phyloP scores from a whole-genome alignment of 768 basidiomycete genomes.

The Tephrocybe sp. region DNA sequence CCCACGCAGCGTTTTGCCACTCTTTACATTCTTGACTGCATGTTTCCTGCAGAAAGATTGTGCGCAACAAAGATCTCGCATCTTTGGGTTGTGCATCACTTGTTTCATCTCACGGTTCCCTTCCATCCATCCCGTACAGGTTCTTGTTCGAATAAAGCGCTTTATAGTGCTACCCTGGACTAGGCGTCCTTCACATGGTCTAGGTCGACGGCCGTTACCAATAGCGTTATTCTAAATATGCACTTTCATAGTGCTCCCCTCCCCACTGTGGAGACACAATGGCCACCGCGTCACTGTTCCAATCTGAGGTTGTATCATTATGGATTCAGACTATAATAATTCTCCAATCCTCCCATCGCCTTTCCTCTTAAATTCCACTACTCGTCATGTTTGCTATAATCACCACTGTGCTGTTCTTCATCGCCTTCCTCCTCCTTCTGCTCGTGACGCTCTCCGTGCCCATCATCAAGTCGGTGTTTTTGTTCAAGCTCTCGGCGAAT shows the following conservation, averaged over 20 bases:
- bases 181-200: background rate
- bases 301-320: constrained; percentile 16
- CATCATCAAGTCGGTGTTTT: constrained; percentile 54
- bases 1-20: background rate
- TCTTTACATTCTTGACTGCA: too few relatives aligned
- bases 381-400: constrained; percentile 28
- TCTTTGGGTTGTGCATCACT: constrained; percentile 11
- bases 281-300: constrained; percentile 23
- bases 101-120: constrained; percentile 17
- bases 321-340: constrained; percentile 1
- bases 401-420: constrained; percentile 43
- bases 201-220: background rate
- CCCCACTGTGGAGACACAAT: background rate
- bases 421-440: constrained; percentile 60
- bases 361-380: too few relatives aligned
- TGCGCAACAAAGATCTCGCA: background rate
- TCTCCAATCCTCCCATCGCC: background rate
- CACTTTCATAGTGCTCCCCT: background rate
- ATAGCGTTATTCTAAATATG: background rate
- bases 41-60: too few relatives aligned
- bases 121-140: constrained; percentile 3
- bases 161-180: constrained; percentile 5
- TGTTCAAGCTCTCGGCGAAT: constrained; percentile 48
- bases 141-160: constrained; percentile 9
- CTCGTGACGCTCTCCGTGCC: constrained; percentile 63